Percentiles rank a stretch among this genome's conserved stretches.
These are phyloP conservation scores for Pneumocystis carinii DNA, from an alignment of 1,139 yeast genomes.

Conservation along the genomic window DNA sequence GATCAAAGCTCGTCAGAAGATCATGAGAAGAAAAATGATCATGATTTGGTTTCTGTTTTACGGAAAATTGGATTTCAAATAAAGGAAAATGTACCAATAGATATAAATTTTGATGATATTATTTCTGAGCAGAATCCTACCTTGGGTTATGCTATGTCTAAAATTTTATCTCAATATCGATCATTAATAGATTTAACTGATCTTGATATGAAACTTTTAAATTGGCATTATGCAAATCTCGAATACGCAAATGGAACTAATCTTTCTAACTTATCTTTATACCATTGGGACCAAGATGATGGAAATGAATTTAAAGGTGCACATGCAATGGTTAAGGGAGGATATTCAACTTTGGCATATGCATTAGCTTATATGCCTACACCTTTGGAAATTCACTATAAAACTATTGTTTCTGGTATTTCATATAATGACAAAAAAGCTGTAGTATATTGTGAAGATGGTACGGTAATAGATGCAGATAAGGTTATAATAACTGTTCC, in stretches of 20 bases:
- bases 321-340: conserved; percentile 27
- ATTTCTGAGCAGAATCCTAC: conserved; percentile 25
- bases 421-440: conserved; percentile 22
- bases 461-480: conserved; percentile 28
- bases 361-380: conserved; percentile 29
- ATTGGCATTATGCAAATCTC: conserved; percentile 31
- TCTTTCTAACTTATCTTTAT: conserved; percentile 25
- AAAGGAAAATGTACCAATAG: not conserved
- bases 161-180: conserved; percentile 22
- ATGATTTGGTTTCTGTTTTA: not conserved
- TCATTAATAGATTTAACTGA: conserved; percentile 24
- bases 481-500: conserved; percentile 30
- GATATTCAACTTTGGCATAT: conserved; percentile 25
- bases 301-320: conserved; percentile 29
- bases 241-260: conserved; percentile 28
- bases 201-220: conserved; percentile 25
- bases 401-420: conserved; percentile 27
- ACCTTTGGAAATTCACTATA: conserved; percentile 29
- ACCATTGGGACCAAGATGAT: conserved; percentile 32
- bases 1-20: not conserved
- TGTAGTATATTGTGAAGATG: conserved; percentile 24
- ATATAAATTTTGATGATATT: conserved; percentile 18
- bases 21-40: not conserved
- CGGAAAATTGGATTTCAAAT: conserved; percentile 10
- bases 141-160: conserved; percentile 27